A percentile compares a stretch with the other conserved stretches of the same genome.
Evolutionary conservation across 2,329 filamentous ascomycete species (phyloP).

Genomic region (Lizonia empirigonia): DNA sequence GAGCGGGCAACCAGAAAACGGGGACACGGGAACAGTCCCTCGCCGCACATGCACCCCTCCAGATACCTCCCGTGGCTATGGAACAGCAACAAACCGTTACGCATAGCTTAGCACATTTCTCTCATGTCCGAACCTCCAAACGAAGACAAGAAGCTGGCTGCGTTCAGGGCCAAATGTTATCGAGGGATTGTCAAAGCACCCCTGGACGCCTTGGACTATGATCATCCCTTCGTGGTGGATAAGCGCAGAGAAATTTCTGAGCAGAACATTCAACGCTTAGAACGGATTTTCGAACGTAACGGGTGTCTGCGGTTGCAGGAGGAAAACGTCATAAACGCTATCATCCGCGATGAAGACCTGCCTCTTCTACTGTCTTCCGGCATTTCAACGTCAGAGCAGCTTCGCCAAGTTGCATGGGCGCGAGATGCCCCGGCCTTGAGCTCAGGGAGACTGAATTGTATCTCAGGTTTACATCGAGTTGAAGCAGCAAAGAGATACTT

Average conservation of each 20-base stretch:
- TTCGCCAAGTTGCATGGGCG: constrained; percentile 10
- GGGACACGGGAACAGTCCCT: neutral
- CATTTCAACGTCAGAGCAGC: constrained; percentile 6
- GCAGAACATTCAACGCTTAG: neutral
- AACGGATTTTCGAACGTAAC: neutral
- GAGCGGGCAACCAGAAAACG: neutral
- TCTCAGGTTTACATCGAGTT: constrained; percentile 23
- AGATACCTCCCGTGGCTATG: neutral
- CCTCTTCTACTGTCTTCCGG: constrained; percentile 10
- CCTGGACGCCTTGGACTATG: neutral
- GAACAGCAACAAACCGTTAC: neutral
- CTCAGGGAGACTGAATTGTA: constrained; percentile 19
- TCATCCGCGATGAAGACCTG: constrained; percentile 18
- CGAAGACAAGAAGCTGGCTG: neutral
- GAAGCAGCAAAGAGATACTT: constrained; percentile 20
- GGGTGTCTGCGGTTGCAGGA: constrained; percentile 20
- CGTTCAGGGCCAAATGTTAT: neutral
- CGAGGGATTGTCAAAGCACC: neutral
- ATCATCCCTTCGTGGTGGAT: neutral
- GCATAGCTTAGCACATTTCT: neutral
- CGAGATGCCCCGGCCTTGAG: constrained; percentile 18
- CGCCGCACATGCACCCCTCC: neutral
- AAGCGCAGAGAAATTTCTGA: neutral
- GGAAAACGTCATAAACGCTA: constrained; percentile 28
- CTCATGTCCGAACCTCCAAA: neutral